Evolutionary conservation across 2,329 filamentous ascomycete genomes (phyloP).

Genomic region (Truncatella angustata): DNA sequence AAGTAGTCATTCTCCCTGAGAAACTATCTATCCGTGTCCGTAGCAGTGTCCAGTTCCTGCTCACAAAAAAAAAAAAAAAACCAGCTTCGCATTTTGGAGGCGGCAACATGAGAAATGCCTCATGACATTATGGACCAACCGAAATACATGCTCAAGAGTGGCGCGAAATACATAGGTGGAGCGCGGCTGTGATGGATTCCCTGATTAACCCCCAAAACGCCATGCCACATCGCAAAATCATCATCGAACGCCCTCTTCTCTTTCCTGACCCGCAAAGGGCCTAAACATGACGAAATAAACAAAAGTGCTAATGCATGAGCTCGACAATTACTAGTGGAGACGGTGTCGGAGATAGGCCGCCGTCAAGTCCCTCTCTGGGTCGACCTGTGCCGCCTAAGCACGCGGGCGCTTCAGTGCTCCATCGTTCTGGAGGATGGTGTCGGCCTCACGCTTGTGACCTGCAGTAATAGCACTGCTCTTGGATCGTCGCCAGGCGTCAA

Average conservation of each 20-base stretch:
- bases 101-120: neutral
- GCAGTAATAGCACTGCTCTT: slow-evolving; percentile 45
- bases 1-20: neutral
- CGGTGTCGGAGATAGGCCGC: neutral
- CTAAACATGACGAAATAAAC: too few species aligned
- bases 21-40: slow-evolving; percentile 1
- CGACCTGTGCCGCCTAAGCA: slow-evolving; percentile 22
- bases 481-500: slow-evolving; percentile 67
- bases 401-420: slow-evolving; percentile 30
- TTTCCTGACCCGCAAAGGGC: neutral
- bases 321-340: neutral
- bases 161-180: neutral
- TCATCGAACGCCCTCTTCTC: neutral
- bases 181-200: neutral
- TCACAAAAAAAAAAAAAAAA: neutral
- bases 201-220: neutral
- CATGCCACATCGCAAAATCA: slow-evolving; percentile 1
- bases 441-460: slow-evolving; percentile 43
- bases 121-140: neutral
- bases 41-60: neutral
- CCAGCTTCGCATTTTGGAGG: neutral
- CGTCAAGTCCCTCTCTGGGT: neutral
- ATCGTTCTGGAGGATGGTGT: slow-evolving; percentile 30
- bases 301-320: too few species aligned
- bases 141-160: neutral